Base-by-base conservation (phyloP, 1,284 basidiomycete genomes). In the Erythrobasidium hasegawianum region DNA sequence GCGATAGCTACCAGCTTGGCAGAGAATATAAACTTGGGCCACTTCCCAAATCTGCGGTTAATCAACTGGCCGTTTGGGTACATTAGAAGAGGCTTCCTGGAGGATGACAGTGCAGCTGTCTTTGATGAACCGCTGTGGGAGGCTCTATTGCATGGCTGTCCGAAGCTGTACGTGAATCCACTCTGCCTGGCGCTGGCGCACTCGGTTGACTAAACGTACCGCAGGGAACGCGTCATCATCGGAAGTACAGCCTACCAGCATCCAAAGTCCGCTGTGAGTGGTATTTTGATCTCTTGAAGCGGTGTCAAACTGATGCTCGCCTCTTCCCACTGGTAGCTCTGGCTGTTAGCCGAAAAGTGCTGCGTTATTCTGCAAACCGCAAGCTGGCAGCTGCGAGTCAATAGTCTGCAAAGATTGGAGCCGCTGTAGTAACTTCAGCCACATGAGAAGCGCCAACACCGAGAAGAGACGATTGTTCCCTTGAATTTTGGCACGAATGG, bases 101-200 rank as follows among this genome's bases (percentile, higher is more conserved):
- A 65, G 49, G 62, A 65, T 24, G 27, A 24, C 5, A 38, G 52
- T 33, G 62, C 62, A 2, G 24, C 27, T 5, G 22, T 18, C 33
- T 65, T 65, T 26, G 62, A 65, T 53, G 62, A 65, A 22, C 62
- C 62, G n/a, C n/a, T 65, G 14, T 65, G 45, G n/a, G 41, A 38
- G 20, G 62, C 62, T 18, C n/a, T 65, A 24, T 16, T 24, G 8
- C 43, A 50, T 2, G 40, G 14, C 2, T 58, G 54, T 27, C 20
- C 20, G 20, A 24, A 26, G 18, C 54, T 65, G 62, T 65, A 38
- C 5, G 62, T 65, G 7, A 27, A 11, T 1, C 33, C 5, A 33
- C 33, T 11, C 33, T 33, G 5, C 33, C 33, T 33, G 5, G 33
- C 11, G 11, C 14, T 47, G 14, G 43, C 11, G 11, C 11, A 41